phyloP scores from a whole-genome alignment of 805 yeast species.

The Scheffersomyces lignosus region DNA sequence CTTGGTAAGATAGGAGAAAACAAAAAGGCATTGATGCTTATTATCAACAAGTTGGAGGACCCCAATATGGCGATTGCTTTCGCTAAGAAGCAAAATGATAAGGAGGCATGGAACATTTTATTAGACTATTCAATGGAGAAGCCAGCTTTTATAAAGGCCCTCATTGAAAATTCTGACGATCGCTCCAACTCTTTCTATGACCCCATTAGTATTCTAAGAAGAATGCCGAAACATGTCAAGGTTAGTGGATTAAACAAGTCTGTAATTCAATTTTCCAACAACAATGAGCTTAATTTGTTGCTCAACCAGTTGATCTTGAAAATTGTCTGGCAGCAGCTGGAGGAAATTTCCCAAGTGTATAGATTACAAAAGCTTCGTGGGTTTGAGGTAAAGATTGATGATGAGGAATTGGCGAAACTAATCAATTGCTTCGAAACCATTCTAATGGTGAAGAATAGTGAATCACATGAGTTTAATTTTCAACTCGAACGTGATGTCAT shows the following conservation, averaged over 20 bases:
- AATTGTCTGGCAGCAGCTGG: constrained; percentile 32
- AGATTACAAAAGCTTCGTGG: constrained; percentile 26
- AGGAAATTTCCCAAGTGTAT: constrained; percentile 23
- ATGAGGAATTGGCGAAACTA: not conserved
- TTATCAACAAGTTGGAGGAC: constrained; percentile 74
- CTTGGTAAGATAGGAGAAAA: constrained; percentile 82
- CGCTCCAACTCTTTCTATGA: constrained; percentile 45
- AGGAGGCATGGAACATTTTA: constrained; percentile 78
- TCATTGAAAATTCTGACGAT: constrained; percentile 68
- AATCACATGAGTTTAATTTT: not conserved
- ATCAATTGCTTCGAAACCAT: not conserved
- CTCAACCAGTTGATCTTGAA: constrained; percentile 55
- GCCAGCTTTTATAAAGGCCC: constrained; percentile 74
- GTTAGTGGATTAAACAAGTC: constrained; percentile 67
- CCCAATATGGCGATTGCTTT: constrained; percentile 80
- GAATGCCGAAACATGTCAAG: constrained; percentile 60
- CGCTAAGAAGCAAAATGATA: constrained; percentile 65
- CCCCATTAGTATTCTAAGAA: constrained; percentile 65
- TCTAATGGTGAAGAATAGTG: not conserved
- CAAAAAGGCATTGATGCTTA: constrained; percentile 69
- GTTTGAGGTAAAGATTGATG: constrained; percentile 19
- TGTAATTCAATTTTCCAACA: constrained; percentile 59
- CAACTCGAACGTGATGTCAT: not conserved
- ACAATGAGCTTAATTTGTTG: constrained; percentile 53
- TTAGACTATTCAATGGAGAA: constrained; percentile 67